Base-by-base conservation (phyloP, 2,329 filamentous ascomycete species). In the Trichophyton rubrum region DNA sequence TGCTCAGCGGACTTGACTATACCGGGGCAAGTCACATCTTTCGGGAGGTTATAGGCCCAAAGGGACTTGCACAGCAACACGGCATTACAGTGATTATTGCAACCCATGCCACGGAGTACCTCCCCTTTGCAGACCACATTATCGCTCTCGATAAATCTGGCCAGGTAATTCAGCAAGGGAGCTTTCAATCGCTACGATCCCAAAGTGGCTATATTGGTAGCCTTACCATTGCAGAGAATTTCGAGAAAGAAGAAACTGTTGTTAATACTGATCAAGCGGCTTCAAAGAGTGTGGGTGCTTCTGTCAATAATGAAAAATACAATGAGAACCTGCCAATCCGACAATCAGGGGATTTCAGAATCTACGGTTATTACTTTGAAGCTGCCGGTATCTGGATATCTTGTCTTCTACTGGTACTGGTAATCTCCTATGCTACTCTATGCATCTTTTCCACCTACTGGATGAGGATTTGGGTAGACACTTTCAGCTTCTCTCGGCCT, bases 1-100 rank as follows among this genome's bases (percentile, higher is more conserved):
- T 77, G 17, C 72, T 81, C 17, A 79, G 75, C 61, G 78, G 78
- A 1, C 71, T 81, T 3, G 79, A 81, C 64, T 68, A 73, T 9
- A 71, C 74, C 13, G 80, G 78, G 0, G 78, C 79, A 60, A 75
- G 77, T 30, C 70, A 73, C 30, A 75, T 81, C 13, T 79, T 79
- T 66, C 71, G 77, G 61, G 72, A 70, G 55, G 67, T 81, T 0
- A 70, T 81, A 43, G 77, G 78, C 2, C 67, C 66, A 11, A 67
- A 76, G n/a, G 79, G 79, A 7, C 67, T 80, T 5, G 66, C 80
- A 1, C 71, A 74, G 30, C 68, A 71, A 43, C 71, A 71, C 49
- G 68, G 70, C 30, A 66, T 71, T 3, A 77, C 74, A 0, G 67
- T 77, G 5, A 68, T 24, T 70, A 72, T 30, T 67, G 69, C 67